Conservation (phyloP, 192 early-diverging fungal species). For the Borealophlyctis nickersoniae region DNA sequence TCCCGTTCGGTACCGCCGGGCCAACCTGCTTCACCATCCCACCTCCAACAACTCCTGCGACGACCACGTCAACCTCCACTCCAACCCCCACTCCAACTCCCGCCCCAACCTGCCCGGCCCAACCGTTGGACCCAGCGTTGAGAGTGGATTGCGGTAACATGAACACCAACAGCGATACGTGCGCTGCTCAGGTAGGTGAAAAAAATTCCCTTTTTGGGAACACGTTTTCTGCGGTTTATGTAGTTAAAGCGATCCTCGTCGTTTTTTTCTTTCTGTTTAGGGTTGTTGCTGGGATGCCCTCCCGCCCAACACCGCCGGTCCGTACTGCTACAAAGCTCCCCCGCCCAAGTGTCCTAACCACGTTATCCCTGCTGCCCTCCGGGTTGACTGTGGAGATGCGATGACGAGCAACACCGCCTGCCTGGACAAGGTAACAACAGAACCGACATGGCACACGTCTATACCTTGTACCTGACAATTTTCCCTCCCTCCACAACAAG, state of each 20-base stretch:
- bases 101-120: not conserved
- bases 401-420: too few relatives aligned
- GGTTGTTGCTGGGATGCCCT: not conserved
- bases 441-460: too few relatives aligned
- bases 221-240: too few relatives aligned
- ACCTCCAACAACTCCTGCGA: not conserved
- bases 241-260: too few relatives aligned
- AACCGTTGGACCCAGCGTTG: too few relatives aligned
- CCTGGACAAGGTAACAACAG: too few relatives aligned
- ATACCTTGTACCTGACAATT: too few relatives aligned
- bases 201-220: too few relatives aligned
- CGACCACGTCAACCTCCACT: not conserved
- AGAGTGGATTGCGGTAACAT: not conserved
- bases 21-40: not conserved
- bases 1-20: not conserved
- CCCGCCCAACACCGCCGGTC: not conserved
- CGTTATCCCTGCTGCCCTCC: not conserved
- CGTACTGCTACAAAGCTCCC: not conserved
- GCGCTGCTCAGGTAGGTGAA: not conserved
- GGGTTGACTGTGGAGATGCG: not conserved
- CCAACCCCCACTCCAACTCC: not conserved
- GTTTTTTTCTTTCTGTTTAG: too few relatives aligned
- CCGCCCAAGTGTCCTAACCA: not conserved
- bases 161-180: not conserved
- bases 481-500: too few relatives aligned